Evolutionary conservation across 2,329 filamentous ascomycete genomes (phyloP).

Genomic region (Venturia nashicola): DNA sequence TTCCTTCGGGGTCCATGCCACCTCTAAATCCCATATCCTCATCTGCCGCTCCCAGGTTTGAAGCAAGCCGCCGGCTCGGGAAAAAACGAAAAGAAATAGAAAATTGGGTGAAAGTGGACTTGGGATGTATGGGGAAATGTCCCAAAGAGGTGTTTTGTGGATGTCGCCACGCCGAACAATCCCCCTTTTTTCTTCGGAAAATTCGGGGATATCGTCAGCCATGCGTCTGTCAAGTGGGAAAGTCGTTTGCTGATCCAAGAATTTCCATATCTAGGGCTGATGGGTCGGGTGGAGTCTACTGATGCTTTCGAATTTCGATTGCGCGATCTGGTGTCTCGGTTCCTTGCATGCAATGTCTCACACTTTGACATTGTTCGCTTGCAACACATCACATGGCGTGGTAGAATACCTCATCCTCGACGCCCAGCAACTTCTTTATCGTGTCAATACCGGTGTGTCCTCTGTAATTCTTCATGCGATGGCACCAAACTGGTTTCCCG

Average conservation of each 20-base stretch:
- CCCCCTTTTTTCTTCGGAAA: background rate
- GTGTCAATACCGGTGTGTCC: slow-evolving; percentile 24
- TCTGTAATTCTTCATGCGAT: slow-evolving; percentile 27
- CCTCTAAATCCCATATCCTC: background rate
- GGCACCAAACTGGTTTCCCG: slow-evolving; percentile 28
- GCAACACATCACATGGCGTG: background rate
- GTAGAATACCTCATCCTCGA: slow-evolving; percentile 15
- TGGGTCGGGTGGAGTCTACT: background rate
- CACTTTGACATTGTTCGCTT: background rate
- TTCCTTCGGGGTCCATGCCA: background rate
- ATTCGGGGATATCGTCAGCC: background rate
- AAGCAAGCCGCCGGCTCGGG: background rate
- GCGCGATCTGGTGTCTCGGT: background rate
- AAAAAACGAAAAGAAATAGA: background rate
- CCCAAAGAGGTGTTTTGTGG: background rate
- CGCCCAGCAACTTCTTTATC: slow-evolving; percentile 23
- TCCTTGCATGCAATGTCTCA: background rate
- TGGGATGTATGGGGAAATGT: background rate
- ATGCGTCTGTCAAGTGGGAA: background rate
- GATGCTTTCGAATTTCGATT: background rate
- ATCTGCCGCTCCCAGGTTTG: background rate
- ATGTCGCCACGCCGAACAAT: background rate
- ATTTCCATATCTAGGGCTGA: background rate
- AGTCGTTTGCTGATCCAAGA: background rate
- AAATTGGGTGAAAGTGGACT: background rate